These are phyloP conservation scores for Ogataea haglerorum DNA, from an alignment of 805 yeast species.

Conservation along the genomic window DNA sequence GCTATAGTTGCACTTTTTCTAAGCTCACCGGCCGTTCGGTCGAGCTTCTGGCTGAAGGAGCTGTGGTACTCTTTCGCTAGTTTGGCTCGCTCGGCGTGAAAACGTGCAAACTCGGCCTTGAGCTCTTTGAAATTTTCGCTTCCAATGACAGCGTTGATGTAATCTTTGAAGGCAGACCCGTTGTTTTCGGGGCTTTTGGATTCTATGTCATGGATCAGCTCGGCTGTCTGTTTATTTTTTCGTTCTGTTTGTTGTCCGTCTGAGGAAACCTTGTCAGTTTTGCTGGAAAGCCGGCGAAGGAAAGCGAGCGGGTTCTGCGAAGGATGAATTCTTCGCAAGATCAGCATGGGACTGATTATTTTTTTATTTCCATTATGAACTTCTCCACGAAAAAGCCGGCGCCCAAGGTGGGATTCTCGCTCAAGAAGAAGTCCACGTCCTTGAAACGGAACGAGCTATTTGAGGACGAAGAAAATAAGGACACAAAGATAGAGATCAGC, in stretches of 20 bases:
- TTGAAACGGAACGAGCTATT: slow-evolving; percentile 8
- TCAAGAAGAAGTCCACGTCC: slow-evolving; percentile 22
- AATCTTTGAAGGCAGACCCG: slow-evolving; percentile 12
- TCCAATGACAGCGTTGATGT: slow-evolving; percentile 27
- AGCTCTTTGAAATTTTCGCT: slow-evolving; percentile 34
- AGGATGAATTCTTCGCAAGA: neutral
- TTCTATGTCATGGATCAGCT: slow-evolving; percentile 20
- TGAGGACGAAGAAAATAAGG: slow-evolving; percentile 9
- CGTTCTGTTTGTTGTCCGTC: slow-evolving; percentile 5
- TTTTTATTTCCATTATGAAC: slow-evolving; percentile 30
- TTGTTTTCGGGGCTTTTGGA: slow-evolving; percentile 7
- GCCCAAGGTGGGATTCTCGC: slow-evolving; percentile 29
- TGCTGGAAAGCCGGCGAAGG: slow-evolving; percentile 2
- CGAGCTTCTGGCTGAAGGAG: slow-evolving; percentile 42
- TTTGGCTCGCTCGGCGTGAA: slow-evolving; percentile 24
- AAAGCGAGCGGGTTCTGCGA: neutral
- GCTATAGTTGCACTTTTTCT: slow-evolving; percentile 58
- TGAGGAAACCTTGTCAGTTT: neutral
- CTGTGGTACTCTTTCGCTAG: slow-evolving; percentile 33
- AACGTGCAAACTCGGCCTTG: slow-evolving; percentile 30
- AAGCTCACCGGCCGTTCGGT: slow-evolving; percentile 49
- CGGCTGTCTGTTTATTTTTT: slow-evolving; percentile 12
- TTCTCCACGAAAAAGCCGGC: slow-evolving; percentile 37
- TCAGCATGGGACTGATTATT: slow-evolving; percentile 1
- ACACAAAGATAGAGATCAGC: slow-evolving; percentile 32